phyloP scores from a whole-genome alignment of 23 red algal species.

The Cyanidioschyzon merolae region DNA sequence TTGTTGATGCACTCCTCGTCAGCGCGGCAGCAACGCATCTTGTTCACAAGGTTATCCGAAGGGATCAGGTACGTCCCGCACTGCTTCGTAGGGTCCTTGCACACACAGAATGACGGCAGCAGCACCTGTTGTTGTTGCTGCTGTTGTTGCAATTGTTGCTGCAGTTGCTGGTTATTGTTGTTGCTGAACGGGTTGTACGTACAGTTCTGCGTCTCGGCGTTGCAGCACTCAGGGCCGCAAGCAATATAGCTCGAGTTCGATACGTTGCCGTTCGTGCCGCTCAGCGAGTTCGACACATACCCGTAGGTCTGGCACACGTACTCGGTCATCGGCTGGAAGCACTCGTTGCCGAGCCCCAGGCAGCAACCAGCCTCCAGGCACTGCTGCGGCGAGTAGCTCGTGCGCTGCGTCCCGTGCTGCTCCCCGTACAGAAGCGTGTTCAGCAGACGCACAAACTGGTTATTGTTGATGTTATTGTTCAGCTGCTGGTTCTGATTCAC shows the following conservation, averaged over 20 bases:
- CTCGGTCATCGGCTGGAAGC: neutral
- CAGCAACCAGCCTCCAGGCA: constrained; percentile 16
- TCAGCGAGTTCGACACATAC: constrained; percentile 1
- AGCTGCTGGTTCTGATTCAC: neutral
- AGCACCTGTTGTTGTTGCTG: neutral
- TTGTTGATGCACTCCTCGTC: constrained; percentile 10
- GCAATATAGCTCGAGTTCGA: constrained; percentile 5
- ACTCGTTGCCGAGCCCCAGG: neutral
- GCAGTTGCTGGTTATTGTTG: neutral
- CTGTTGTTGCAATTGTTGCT: neutral
- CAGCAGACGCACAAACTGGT: neutral
- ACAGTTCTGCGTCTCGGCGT: constrained; percentile 17
- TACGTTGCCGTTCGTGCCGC: neutral
- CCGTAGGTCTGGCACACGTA: constrained; percentile 11
- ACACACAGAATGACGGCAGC: constrained; percentile 3
- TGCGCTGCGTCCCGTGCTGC: neutral
- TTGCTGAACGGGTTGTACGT: constrained; percentile 6
- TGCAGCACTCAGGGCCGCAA: constrained; percentile 14
- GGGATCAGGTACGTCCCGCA: constrained; percentile 17
- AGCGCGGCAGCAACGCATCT: neutral
- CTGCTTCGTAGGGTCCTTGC: constrained; percentile 17
- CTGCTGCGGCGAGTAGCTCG: neutral
- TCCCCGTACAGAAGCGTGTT: neutral
- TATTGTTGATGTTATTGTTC: neutral
- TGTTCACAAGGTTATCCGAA: constrained; percentile 17